Evolutionary conservation across 495 filamentous ascomycete species (phyloP).

Genomic region (Penicillium simplicissimum): DNA sequence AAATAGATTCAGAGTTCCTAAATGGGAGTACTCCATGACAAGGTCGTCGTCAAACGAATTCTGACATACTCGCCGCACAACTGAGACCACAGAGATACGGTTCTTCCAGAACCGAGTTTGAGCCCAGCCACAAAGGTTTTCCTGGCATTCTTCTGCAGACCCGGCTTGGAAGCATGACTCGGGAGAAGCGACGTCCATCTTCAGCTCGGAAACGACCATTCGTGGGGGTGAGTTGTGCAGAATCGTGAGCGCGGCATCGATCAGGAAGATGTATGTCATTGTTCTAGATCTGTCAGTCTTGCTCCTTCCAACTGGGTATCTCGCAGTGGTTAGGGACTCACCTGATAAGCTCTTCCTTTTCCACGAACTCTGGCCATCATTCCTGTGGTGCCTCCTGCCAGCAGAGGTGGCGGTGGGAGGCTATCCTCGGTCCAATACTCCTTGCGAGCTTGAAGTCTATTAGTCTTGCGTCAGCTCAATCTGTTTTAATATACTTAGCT

Average conservation of each 20-base stretch:
- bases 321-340: background rate
- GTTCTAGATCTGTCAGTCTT: conserved; percentile 12
- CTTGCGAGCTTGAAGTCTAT: conserved; percentile 17
- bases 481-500: background rate
- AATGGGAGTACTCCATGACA: conserved; percentile 17
- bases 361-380: conserved; percentile 27
- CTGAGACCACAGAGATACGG: conserved; percentile 23
- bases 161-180: conserved; percentile 29
- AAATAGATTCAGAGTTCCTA: conserved; percentile 33
- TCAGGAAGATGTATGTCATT: conserved; percentile 27
- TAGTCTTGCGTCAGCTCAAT: background rate
- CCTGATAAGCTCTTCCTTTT: conserved; percentile 25
- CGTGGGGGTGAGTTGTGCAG: conserved; percentile 30
- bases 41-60: conserved; percentile 14
- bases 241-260: conserved; percentile 27
- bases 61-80: conserved; percentile 27
- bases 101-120: conserved; percentile 21
- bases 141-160: conserved; percentile 21
- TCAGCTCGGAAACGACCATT: conserved; percentile 26
- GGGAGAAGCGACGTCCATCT: conserved; percentile 28
- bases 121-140: conserved; percentile 18
- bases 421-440: conserved; percentile 17
- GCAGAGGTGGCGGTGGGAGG: conserved; percentile 18
- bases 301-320: background rate
- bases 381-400: conserved; percentile 7